Evolutionary conservation across 2,329 filamentous ascomycete species (phyloP).

Genomic region (Hortaea werneckii): DNA sequence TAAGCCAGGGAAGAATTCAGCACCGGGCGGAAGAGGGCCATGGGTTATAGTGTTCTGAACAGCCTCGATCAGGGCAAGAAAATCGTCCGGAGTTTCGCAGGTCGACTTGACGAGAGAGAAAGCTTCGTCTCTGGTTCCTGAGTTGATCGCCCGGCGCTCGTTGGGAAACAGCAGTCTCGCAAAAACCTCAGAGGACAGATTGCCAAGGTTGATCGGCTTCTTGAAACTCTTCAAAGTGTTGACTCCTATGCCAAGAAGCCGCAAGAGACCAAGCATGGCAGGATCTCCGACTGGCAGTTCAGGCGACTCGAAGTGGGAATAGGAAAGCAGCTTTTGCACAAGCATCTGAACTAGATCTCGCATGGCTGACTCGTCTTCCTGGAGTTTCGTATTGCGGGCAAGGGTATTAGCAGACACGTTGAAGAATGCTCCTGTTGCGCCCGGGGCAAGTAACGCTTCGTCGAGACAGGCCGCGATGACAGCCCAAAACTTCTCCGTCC

Average conservation of each 20-base stretch:
- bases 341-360: constrained; percentile 13
- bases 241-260: constrained; percentile 28
- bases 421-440: constrained; percentile 13
- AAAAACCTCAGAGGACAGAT: constrained; percentile 16
- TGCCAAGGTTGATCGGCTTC: constrained; percentile 17
- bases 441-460: constrained; percentile 7
- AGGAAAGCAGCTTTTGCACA: constrained; percentile 8
- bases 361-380: constrained; percentile 10
- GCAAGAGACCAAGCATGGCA: constrained; percentile 25
- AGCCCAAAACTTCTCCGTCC: constrained; percentile 14
- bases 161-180: constrained; percentile 18
- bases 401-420: constrained; percentile 10
- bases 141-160: constrained; percentile 9
- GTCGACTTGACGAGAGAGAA: constrained; percentile 15
- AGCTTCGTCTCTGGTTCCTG: constrained; percentile 10
- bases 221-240: constrained; percentile 19
- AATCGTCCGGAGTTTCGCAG: constrained; percentile 11
- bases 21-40: background rate
- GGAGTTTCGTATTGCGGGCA: constrained; percentile 6
- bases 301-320: constrained; percentile 16
- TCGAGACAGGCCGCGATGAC: constrained; percentile 12
- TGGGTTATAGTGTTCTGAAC: background rate
- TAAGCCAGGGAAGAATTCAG: constrained; percentile 10
- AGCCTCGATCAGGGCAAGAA: background rate
- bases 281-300: constrained; percentile 14